Base-by-base conservation (phyloP, 306 rosid genomes). In the Malus domestica region DNA sequence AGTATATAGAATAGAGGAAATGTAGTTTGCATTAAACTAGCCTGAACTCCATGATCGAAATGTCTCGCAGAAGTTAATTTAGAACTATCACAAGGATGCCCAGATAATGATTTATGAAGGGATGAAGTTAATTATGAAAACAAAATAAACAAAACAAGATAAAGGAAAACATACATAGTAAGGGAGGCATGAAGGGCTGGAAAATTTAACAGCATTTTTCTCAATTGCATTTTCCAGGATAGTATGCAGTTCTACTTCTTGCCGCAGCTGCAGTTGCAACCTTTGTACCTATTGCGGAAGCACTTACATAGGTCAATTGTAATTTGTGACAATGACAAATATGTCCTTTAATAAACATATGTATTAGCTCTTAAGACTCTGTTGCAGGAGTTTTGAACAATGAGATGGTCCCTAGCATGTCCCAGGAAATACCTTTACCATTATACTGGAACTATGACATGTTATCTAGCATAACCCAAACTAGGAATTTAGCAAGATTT, bases 181-280 rank as follows among this genome's bases (percentile, higher is more conserved):
- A 69, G 96, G 89, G 76, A 88, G 85, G 75, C 76, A 23, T n/a
- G 76, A 70, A 20, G 80, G 22, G 75, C 75, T 84, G 66, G 85
- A 84, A 45, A 84, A 63, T 79, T 75, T 70, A 49, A 44, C 63
- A 64, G 76, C 80, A 78, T 78, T 83, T 78, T 84, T 80, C 63
- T 86, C 86, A 55, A 83, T 71, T 61, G 85, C 88, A 85, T 80
- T 83, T 76, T 86, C 86, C 68, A 90, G 81, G 40, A 85, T 80
- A 59, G 80, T 75, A 67, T 86, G 90, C 76, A 90, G 85, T 52
- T 88, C 91, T 58, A 85, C 59, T 85, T 90, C 96, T 83, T 90
- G 81, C 22, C 51, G 86, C 78, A 90, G 78, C 76, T 86, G 78
- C 60, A 78, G 81, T 71, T 83, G 85, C 45, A 90, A 81, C 75